A percentile compares a stretch with the other conserved stretches of the same genome.
Evolutionary conservation across 2,329 filamentous ascomycete species (phyloP).

Genomic region (Stromatinia cepivora): DNA sequence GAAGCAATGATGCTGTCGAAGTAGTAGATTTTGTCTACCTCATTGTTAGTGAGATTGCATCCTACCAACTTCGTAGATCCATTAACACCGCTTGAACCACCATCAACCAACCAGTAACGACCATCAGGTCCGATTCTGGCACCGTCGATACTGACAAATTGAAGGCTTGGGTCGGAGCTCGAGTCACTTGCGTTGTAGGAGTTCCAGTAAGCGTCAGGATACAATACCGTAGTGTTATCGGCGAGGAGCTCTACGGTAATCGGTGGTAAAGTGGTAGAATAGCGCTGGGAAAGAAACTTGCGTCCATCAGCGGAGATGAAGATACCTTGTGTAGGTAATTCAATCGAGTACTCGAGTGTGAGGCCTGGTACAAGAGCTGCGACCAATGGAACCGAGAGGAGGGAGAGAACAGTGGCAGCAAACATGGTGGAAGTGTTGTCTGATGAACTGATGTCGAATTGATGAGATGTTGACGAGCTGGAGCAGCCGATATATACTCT

Average conservation of each 20-base stretch:
- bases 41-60: constrained; percentile 33
- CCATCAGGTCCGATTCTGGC: background rate
- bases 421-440: background rate
- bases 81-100: constrained; percentile 18
- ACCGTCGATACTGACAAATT: background rate
- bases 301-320: constrained; percentile 1
- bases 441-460: background rate
- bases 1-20: constrained; percentile 41
- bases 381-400: background rate
- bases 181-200: background rate
- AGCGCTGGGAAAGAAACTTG: background rate
- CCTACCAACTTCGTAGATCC: constrained; percentile 40
- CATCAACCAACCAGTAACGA: constrained; percentile 6
- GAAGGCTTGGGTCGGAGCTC: background rate
- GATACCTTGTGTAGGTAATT: constrained; percentile 2
- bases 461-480: background rate
- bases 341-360: background rate
- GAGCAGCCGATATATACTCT: background rate
- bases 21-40: constrained; percentile 40
- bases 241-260: background rate
- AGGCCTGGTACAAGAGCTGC: background rate
- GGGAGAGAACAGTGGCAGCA: background rate
- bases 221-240: background rate
- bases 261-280: constrained; percentile 1
- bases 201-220: background rate